Evolutionary conservation across 225 moss, liverwort and hornwort genomes (phyloP).

Genomic region (Polytrichum commune): DNA sequence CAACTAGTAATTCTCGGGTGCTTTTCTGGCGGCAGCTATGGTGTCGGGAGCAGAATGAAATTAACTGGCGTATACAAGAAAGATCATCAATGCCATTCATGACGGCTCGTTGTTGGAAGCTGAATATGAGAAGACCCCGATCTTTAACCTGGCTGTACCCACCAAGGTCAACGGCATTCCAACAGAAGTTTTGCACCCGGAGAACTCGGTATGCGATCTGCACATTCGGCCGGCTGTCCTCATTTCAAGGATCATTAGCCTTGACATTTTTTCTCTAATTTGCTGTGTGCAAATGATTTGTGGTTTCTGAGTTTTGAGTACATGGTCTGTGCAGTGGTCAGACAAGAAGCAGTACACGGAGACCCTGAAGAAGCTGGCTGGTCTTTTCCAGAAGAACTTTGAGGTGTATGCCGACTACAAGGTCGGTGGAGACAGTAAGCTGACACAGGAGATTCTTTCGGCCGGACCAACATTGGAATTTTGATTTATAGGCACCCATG

Average conservation of each 20-base stretch:
- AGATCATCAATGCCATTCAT: conserved; percentile 92
- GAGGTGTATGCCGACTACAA: conserved; percentile 55
- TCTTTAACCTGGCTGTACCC: conserved; percentile 83
- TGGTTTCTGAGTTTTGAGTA: background rate
- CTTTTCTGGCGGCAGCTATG: conserved; percentile 50
- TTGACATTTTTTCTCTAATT: background rate
- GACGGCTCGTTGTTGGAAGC: conserved; percentile 71
- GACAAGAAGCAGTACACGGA: conserved; percentile 48
- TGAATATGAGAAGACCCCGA: conserved; percentile 65
- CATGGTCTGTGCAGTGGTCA: conserved; percentile 31
- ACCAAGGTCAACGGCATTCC: conserved; percentile 72
- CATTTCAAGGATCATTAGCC: background rate
- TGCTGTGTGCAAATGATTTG: background rate
- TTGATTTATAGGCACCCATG: background rate
- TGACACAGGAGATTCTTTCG: conserved; percentile 43
- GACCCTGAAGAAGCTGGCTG: conserved; percentile 46
- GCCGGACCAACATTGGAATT: conserved; percentile 49
- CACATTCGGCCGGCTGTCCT: no score
- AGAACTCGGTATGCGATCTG: conserved; percentile 68
- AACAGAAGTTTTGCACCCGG: conserved; percentile 69
- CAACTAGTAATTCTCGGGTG: no score
- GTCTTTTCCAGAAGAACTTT: conserved; percentile 62
- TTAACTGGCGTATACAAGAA: conserved; percentile 77
- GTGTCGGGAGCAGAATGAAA: conserved; percentile 84
- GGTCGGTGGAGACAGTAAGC: conserved; percentile 56